Evolutionary conservation across 331 rosid genomes (phyloP), one percentile per base, ranked within the genome.

Genomic region (Malus hybrid): DNA sequence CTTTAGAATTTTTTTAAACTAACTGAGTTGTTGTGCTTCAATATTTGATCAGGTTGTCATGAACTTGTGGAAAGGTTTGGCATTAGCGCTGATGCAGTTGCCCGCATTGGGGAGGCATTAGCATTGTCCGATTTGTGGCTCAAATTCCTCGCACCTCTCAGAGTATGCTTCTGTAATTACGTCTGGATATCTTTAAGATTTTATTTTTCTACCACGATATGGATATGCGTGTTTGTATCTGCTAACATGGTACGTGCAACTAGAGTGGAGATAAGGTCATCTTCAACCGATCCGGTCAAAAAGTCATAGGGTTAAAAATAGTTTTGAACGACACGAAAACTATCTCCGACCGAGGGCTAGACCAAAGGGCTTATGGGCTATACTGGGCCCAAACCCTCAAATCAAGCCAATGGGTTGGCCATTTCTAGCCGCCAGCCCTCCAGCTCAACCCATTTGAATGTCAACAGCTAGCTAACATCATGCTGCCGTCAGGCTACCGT

Each of bases 141-240:
- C 78, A 92, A 90, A 84, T 90, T 85, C 87, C 85, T 95, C 76
- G 93, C 97, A 32, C 96, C 97, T 56, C 84, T 95, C 50, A 89
- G 84, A 87, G 99, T 92, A 86, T 74, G 93, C 57, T 30, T 61
- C 6, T 0, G 19, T 39, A 42, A 16, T 24, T 24, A 24, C 24
- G 24, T 24, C 24, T 24, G 24, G 24, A 72, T 77, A 29, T 57
- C 30, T 42, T 53, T 9, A 52, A 52, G 50, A 29, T 24, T 24
- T 24, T 50, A 61, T 18, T 66, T 46, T 15, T 61, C 24, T 24
- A 24, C 24, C 24, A 24, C 24, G 24, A 24, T 24, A 24, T 24
- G 29, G 3, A 7, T 65, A 5, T 18, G 18, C 22, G 8, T 7
- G 67, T 14, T 39, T 68, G 30, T 68, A 6, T 19, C 30, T 4